These are phyloP conservation scores for Grosmannia penicillata DNA, from an alignment of 2,329 filamentous ascomycete species.

Conservation along the genomic window DNA sequence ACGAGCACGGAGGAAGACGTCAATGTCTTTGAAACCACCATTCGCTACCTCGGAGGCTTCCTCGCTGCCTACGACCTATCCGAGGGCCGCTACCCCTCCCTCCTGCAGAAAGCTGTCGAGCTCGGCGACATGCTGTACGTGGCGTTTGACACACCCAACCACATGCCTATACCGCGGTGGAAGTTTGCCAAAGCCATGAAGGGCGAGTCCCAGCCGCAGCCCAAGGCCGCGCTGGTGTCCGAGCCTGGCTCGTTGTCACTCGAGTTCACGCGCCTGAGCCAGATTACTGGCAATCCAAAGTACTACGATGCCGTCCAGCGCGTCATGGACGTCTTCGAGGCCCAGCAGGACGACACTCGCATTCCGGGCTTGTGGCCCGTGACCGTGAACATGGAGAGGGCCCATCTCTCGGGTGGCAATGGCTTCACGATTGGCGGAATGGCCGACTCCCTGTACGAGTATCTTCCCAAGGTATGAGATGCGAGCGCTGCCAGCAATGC, in stretches of 20 bases:
- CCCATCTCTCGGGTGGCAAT: slow-evolving; percentile 21
- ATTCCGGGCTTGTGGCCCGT: slow-evolving; percentile 63
- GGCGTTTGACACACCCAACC: slow-evolving; percentile 39
- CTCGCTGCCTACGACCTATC: slow-evolving; percentile 22
- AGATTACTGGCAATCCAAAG: slow-evolving; percentile 56
- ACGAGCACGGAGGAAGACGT: slow-evolving; percentile 23
- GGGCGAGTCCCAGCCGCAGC: slow-evolving; percentile 17
- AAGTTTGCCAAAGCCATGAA: slow-evolving; percentile 20
- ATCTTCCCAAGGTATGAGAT: slow-evolving; percentile 40
- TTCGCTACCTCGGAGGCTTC: slow-evolving; percentile 18
- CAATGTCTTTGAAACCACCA: slow-evolving; percentile 18
- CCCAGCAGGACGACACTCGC: slow-evolving; percentile 48
- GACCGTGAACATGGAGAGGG: slow-evolving; percentile 44
- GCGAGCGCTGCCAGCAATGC: background rate
- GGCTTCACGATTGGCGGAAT: slow-evolving; percentile 30
- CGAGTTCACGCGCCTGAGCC: slow-evolving; percentile 61
- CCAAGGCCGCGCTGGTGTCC: slow-evolving; percentile 24
- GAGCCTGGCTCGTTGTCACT: slow-evolving; percentile 52
- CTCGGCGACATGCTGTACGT: slow-evolving; percentile 37
- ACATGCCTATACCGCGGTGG: slow-evolving; percentile 31
- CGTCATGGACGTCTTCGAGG: slow-evolving; percentile 53
- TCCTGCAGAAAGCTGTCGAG: slow-evolving; percentile 36
- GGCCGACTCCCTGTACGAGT: slow-evolving; percentile 40
- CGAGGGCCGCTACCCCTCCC: slow-evolving; percentile 16
- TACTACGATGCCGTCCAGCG: slow-evolving; percentile 65